Evolutionary conservation across 768 basidiomycete genomes (phyloP), one percentile per base, ranked within the genome.

Genomic region (Rhodotorula diobovata): DNA sequence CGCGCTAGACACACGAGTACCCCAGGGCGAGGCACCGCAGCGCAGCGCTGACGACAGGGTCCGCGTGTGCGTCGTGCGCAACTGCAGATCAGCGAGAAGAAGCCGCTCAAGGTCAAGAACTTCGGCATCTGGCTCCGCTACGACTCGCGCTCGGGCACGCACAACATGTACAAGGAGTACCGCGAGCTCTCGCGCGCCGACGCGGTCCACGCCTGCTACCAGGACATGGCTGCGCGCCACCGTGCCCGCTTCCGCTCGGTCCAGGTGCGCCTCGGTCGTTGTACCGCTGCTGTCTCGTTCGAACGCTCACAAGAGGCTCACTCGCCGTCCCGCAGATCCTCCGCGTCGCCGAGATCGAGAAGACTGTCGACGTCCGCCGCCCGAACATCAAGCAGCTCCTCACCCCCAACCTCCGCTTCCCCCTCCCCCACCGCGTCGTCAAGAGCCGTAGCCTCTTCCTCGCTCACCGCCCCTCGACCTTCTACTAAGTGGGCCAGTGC

Each of bases 121-220:
- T 97, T 99, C 81, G 96, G 96, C 77, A 91, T 99, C 84, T 98
- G 96, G 96, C 83, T 99, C 81, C 90, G 95, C 78, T 99, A 99
- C 83, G 96, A 99, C 84, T 98, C 95, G 65, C 93, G 95, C 78
- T 96, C 94, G 62, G 96, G 96, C 74, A 99, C 96, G 57, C 96
- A 98, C 89, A 99, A 99, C 88, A 95, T 97, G 93, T 96, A 96
- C 90, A 94, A 94, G 79, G 80, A 81, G 75, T 97, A 91, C 90
- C 91, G 93, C 80, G 95, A 98, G 79, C 89, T 99, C 78, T 86
- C 86, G 77, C 89, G 96, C 75, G 89, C 91, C 71, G 94, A 91
- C 81, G 95, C 96, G 68, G 96, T 98, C 81, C 93, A 90, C 86
- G 85, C 88, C 78, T 83, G 97, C 81, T 98, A 98, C 87, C 95